A percentile compares a stretch with the other conserved stretches of the same genome.
Conservation (phyloP, 495 filamentous ascomycete genomes). For the Pyronema omphalodes region DNA sequence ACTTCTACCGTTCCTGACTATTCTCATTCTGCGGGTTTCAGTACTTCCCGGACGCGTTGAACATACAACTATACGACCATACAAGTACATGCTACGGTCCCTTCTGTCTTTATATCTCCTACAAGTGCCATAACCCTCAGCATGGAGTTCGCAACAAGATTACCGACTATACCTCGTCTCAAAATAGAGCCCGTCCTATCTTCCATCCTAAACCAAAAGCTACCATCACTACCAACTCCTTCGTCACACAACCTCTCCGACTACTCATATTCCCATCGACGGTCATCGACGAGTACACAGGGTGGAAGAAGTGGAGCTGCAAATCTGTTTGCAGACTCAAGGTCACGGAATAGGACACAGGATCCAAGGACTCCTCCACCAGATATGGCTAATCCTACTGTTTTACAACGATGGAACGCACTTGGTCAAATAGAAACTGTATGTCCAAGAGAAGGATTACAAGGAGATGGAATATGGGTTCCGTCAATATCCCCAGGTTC, state of each 20-base stretch:
- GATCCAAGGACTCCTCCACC: too few relatives aligned
- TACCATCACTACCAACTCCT: not conserved
- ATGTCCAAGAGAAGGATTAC: not conserved
- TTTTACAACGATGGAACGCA: not conserved
- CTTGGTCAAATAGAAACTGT: not conserved
- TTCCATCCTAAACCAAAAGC: not conserved
- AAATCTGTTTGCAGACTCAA: too few relatives aligned
- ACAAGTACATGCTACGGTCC: not conserved
- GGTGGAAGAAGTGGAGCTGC: too few relatives aligned
- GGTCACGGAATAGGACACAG: too few relatives aligned
- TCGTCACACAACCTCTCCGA: conserved; percentile 9
- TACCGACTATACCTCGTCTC: not conserved
- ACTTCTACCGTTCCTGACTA: conserved; percentile 8
- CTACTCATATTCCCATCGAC: conserved; percentile 9
- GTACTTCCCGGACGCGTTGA: not conserved
- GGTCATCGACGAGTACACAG: not conserved
- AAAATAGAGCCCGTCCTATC: not conserved
- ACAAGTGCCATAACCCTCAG: not conserved
- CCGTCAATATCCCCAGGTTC: not conserved
- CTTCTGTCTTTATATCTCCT: conserved; percentile 1
- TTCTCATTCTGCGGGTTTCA: not conserved
- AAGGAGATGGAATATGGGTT: not conserved
- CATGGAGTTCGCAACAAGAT: conserved; percentile 3
- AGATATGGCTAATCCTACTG: too few relatives aligned
- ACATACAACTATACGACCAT: not conserved